These are phyloP conservation scores for Eustoma russellianum DNA, from an alignment of 257 asterid species.

Conservation along the genomic window DNA sequence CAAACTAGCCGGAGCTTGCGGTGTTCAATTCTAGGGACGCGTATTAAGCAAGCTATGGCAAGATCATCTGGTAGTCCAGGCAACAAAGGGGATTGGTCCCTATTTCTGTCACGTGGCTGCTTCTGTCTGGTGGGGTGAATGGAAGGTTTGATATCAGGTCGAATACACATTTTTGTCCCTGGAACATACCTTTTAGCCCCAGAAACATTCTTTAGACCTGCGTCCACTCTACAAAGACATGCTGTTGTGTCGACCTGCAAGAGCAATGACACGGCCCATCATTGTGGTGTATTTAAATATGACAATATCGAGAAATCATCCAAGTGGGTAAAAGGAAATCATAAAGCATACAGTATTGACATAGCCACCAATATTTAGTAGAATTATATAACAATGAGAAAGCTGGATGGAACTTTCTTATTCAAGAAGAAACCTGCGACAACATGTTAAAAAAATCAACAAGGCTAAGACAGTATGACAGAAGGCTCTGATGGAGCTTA, in stretches of 20 bases:
- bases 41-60: conserved; percentile 36
- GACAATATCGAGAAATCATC: background rate
- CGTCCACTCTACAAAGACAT: conserved; percentile 38
- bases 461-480: no score
- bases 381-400: background rate
- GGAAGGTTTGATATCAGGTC: conserved; percentile 33
- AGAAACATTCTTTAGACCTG: conserved; percentile 34
- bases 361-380: background rate
- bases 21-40: conserved; percentile 32
- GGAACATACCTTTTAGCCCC: conserved; percentile 37
- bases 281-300: background rate
- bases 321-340: no score
- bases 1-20: conserved; percentile 30
- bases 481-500: no score
- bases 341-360: background rate
- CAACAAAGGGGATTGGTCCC: conserved; percentile 26
- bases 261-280: background rate
- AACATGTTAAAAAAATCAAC: background rate
- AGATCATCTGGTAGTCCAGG: conserved; percentile 42
- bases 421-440: background rate
- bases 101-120: conserved; percentile 24
- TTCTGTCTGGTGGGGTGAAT: conserved; percentile 32
- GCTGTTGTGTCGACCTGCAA: conserved; percentile 37
- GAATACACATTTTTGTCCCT: conserved; percentile 33
- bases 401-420: background rate